These are phyloP conservation scores for Candolleomyces efflorescens DNA, from an alignment of 768 basidiomycete genomes.

Conservation along the genomic window DNA sequence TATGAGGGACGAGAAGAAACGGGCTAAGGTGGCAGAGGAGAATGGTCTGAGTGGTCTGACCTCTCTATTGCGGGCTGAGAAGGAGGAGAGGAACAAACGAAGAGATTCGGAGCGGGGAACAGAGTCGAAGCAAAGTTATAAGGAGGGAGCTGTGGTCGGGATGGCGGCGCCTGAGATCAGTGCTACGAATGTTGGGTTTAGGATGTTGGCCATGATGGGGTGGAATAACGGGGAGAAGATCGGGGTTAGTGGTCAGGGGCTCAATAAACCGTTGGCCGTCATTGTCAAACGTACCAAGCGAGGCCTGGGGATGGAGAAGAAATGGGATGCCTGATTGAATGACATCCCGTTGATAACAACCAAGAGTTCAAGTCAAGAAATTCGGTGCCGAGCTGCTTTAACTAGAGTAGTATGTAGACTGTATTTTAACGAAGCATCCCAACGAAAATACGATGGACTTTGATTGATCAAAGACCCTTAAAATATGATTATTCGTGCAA, in stretches of 20 bases:
- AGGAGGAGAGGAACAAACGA: constrained; percentile 10
- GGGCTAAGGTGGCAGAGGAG: constrained; percentile 27
- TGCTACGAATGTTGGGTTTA: constrained; percentile 79
- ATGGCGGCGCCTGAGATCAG: constrained; percentile 84
- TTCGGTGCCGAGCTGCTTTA: too few relatives aligned
- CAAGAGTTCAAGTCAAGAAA: too few relatives aligned
- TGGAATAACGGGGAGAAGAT: constrained; percentile 83
- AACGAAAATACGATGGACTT: too few relatives aligned
- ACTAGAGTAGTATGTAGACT: too few relatives aligned
- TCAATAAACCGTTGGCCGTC: constrained; percentile 75
- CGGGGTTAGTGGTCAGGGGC: constrained; percentile 62
- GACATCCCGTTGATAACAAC: too few relatives aligned
- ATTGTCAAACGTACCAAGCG: constrained; percentile 84
- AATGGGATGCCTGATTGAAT: too few relatives aligned
- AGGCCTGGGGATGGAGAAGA: constrained; percentile 68
- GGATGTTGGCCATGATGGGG: constrained; percentile 85
- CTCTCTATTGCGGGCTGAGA: constrained; percentile 25
- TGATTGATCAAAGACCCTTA: too few relatives aligned
- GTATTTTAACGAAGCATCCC: too few relatives aligned
- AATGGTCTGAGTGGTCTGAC: constrained; percentile 30
- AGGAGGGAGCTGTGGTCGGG: constrained; percentile 87
- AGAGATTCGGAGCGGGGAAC: constrained; percentile 43
- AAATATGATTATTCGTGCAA: too few relatives aligned
- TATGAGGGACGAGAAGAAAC: constrained; percentile 35
- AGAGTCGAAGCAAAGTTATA: too few relatives aligned